Percentiles rank a stretch among this genome's conserved stretches.
Conservation (phyloP, 768 basidiomycete species). For the Rhodotorula toruloides region DNA sequence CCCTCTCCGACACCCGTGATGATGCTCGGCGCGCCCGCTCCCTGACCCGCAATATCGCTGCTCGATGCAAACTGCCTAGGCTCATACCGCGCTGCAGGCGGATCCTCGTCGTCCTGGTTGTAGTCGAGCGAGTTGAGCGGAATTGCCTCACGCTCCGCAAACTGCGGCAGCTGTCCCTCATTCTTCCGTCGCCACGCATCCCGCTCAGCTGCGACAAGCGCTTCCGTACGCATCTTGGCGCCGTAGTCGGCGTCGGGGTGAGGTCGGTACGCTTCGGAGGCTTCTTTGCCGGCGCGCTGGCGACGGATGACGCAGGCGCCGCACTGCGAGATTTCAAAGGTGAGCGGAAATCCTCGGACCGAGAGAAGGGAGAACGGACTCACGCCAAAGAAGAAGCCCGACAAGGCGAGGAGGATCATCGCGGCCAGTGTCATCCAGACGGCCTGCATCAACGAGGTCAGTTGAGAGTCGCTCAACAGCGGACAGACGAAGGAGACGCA, state of each 20-base stretch:
- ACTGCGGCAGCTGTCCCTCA: no score
- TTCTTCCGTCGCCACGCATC: no score
- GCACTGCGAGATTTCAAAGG: conserved; percentile 4
- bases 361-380: background rate
- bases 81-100: background rate
- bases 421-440: conserved; percentile 87
- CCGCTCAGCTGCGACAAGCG: background rate
- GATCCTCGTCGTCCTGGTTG: conserved; percentile 5
- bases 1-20: conserved; percentile 45
- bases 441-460: conserved; percentile 47
- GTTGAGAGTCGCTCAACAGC: background rate
- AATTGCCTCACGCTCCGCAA: conserved; percentile 28
- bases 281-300: conserved; percentile 15
- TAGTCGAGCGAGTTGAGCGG: conserved; percentile 21
- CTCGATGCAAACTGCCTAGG: background rate
- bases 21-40: conserved; percentile 35
- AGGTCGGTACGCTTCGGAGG: conserved; percentile 27
- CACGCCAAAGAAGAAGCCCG: conserved; percentile 78
- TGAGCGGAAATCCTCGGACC: background rate
- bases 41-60: background rate
- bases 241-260: conserved; percentile 15
- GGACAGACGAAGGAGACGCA: background rate
- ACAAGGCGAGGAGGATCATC: conserved; percentile 77
- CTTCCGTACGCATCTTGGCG: conserved; percentile 14
- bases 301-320: conserved; percentile 33